Conservation (phyloP, 352 stramenopile species). For the Saprolegnia diclina region DNA sequence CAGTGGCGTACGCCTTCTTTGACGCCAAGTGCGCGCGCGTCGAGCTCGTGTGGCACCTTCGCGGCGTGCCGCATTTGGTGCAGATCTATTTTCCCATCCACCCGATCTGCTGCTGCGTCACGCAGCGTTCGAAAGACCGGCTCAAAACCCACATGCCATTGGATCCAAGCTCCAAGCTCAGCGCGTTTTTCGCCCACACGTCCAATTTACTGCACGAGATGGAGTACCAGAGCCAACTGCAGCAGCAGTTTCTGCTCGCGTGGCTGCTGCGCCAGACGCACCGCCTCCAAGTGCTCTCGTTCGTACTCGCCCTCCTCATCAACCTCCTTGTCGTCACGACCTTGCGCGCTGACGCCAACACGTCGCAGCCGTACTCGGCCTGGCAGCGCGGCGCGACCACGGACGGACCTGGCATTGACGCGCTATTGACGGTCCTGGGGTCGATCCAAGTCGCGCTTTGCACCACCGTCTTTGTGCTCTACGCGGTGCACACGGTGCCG, state of each 20-base stretch:
- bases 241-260: slow-evolving; percentile 35
- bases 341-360: background rate
- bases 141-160: slow-evolving; percentile 56
- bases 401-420: background rate
- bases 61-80: slow-evolving; percentile 33
- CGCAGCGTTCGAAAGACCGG: slow-evolving; percentile 67
- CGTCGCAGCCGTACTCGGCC: background rate
- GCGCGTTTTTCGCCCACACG: slow-evolving; percentile 56
- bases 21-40: slow-evolving; percentile 55
- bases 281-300: slow-evolving; percentile 48
- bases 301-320: slow-evolving; percentile 45
- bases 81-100: slow-evolving; percentile 71
- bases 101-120: slow-evolving; percentile 68
- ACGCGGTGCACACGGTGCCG: slow-evolving; percentile 1
- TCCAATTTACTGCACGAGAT: slow-evolving; percentile 72
- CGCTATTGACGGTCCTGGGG: background rate
- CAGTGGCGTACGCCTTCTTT: slow-evolving; percentile 56
- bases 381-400: background rate
- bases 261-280: slow-evolving; percentile 39
- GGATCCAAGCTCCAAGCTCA: slow-evolving; percentile 50
- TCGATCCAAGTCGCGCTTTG: background rate
- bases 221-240: slow-evolving; percentile 53
- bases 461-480: slow-evolving; percentile 5
- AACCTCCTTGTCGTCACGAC: slow-evolving; percentile 63
- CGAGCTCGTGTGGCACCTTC: slow-evolving; percentile 49